Base-by-base conservation (phyloP, 352 stramenopile species). In the Albugo laibachii region DNA sequence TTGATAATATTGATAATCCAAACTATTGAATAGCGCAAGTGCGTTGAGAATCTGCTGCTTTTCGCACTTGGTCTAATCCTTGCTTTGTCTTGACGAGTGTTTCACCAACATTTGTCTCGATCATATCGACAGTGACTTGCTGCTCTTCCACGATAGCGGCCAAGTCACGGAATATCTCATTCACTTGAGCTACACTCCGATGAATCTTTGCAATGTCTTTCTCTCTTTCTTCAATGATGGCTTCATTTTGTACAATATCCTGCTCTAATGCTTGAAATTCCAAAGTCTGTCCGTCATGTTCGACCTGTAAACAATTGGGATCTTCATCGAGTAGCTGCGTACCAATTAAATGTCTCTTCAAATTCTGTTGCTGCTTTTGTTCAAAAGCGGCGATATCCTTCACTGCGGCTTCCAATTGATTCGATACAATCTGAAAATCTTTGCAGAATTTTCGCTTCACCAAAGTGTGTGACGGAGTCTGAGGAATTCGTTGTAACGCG, bases 101-200 rank as follows among this genome's bases (percentile, higher is more conserved):
- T 45, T 83, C 76, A 50, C 92, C 71, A 40, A 89, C 69, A 58
- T 91, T 71, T 1, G 57, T 79, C 53, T 91, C 77, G 47, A 92
- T 87, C 16, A 84, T 69, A 55, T 93, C 78, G 49, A 92, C 86
- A 27, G 66, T 64, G 14, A 62, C 65, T 56, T 93, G 80, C 55
- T 93, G 78, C 45, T 91, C 71, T 31, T 80, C 61, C 36, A 93
- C 80, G 47, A 93, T 86, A 11, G 66, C 67, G 12, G 80, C 80
- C 47, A 93, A 51, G 49, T 93, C 80, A 6, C 79, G 60, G 59
- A 91, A 93, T 56, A 93, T 93, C 61, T 93, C 80, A 54, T 93
- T 79, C 21, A 93, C 80, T 50, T 93, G 77, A 36, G 76, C 78
- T n/a, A 93, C 74, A 48, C 77, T 92, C 54, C 84, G 60, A 57